phyloP scores from a whole-genome alignment of 768 basidiomycete genomes.

The Panaeolus papilionaceus region DNA sequence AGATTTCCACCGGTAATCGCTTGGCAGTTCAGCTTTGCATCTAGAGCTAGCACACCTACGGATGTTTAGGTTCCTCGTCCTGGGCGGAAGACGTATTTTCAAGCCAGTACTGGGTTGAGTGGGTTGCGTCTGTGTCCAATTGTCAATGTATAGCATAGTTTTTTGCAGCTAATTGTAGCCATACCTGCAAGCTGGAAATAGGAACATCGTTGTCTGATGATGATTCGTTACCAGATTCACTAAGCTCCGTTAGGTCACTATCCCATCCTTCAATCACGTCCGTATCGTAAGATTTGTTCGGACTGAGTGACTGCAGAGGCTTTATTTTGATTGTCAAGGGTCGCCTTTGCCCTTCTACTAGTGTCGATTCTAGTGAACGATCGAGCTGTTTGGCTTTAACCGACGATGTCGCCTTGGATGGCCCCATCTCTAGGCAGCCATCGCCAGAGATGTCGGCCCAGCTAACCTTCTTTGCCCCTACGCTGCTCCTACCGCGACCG shows the following conservation, averaged over 20 bases:
- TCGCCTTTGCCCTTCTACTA: conserved; percentile 5
- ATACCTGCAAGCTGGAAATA: not conserved
- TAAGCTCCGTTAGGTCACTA: conserved; percentile 41
- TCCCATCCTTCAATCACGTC: conserved; percentile 34
- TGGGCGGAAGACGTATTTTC: conserved; percentile 43
- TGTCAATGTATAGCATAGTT: conserved; percentile 6
- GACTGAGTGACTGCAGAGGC: not conserved
- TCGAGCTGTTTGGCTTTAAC: not conserved
- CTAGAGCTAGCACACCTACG: conserved; percentile 37
- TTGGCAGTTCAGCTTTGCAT: conserved; percentile 41
- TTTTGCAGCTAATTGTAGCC: not conserved
- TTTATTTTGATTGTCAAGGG: conserved; percentile 13
- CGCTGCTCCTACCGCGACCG: not conserved
- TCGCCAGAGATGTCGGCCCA: conserved; percentile 9
- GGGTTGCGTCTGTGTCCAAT: conserved; percentile 5
- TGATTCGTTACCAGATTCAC: conserved; percentile 31
- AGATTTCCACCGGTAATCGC: conserved; percentile 45
- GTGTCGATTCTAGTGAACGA: not conserved
- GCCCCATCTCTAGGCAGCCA: conserved; percentile 5
- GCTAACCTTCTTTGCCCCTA: conserved; percentile 3
- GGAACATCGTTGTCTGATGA: conserved; percentile 23
- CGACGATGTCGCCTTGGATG: not conserved
- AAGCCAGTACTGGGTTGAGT: conserved; percentile 26
- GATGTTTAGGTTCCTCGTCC: conserved; percentile 19
- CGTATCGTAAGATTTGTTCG: not conserved